phyloP scores from a whole-genome alignment of 768 basidiomycete species.

The Lactarius pseudohatsudake region DNA sequence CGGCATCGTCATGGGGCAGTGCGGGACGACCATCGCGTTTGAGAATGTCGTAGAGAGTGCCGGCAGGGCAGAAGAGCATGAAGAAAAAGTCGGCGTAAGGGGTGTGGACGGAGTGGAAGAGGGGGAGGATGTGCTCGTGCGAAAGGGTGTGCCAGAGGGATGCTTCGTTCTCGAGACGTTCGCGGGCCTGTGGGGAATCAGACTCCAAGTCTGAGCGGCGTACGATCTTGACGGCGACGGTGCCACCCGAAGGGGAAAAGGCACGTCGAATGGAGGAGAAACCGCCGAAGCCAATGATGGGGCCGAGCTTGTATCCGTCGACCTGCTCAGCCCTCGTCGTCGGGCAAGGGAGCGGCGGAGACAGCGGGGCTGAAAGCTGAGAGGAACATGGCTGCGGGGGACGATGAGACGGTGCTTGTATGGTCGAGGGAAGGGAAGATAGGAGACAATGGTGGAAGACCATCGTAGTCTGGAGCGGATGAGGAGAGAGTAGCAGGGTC shows the following conservation, averaged over 20 bases:
- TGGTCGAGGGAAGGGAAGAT: constrained; percentile 21
- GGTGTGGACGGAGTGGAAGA: constrained; percentile 64
- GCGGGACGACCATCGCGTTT: constrained; percentile 67
- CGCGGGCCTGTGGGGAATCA: constrained; percentile 48
- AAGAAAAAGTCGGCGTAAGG: constrained; percentile 74
- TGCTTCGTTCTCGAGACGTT: constrained; percentile 68
- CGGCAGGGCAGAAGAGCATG: constrained; percentile 80
- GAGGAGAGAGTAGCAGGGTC: constrained; percentile 10
- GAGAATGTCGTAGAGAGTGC: constrained; percentile 82
- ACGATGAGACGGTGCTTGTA: constrained; percentile 36
- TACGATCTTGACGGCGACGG: constrained; percentile 82
- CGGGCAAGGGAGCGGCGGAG: constrained; percentile 44
- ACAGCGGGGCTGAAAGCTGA: constrained; percentile 55
- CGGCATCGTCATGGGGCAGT: constrained; percentile 73
- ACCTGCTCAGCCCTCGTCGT: constrained; percentile 68
- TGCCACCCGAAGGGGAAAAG: constrained; percentile 58
- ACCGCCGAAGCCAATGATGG: constrained; percentile 73
- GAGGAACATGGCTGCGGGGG: constrained; percentile 75
- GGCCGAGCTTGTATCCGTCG: constrained; percentile 72
- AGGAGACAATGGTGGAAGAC: constrained; percentile 18
- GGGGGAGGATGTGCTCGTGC: constrained; percentile 85
- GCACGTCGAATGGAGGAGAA: constrained; percentile 81
- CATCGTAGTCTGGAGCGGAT: constrained; percentile 28
- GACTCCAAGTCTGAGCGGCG: constrained; percentile 54
- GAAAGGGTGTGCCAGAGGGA: constrained; percentile 70